Percentiles rank a stretch among this genome's conserved stretches.
These are phyloP conservation scores for Fusarium goolgardi DNA, from an alignment of 2,329 filamentous ascomycete genomes.

Conservation along the genomic window DNA sequence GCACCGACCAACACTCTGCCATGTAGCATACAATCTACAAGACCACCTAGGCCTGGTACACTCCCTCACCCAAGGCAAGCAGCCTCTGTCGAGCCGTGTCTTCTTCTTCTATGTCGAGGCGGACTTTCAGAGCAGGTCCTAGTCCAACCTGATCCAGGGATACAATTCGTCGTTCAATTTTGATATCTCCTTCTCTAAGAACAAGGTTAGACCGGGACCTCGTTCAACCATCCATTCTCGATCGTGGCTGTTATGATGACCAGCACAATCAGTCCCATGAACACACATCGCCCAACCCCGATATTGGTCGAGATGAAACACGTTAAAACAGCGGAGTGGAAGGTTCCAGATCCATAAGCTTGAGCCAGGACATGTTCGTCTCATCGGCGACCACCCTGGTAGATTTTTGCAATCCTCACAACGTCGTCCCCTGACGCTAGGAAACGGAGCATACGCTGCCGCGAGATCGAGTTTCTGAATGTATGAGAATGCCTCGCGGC, in stretches of 20 bases:
- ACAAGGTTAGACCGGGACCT: background rate
- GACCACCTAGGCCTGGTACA: conserved; percentile 1
- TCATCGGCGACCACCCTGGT: no score
- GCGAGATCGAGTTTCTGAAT: conserved; percentile 9
- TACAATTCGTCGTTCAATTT: background rate
- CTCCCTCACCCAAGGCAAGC: background rate
- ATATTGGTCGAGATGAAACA: background rate
- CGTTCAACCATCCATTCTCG: background rate
- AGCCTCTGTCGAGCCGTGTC: background rate
- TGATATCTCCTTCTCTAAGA: background rate
- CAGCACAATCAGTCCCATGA: background rate
- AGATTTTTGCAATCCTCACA: no score
- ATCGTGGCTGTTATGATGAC: background rate
- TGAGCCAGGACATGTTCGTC: background rate
- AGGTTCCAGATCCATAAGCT: conserved; percentile 14
- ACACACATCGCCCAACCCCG: background rate
- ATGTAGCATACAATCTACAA: conserved; percentile 13
- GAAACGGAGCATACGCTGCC: conserved; percentile 6
- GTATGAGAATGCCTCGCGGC: background rate
- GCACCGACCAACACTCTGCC: background rate
- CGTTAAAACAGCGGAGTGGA: conserved; percentile 10
- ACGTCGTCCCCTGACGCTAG: no score
- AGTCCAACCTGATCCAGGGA: conserved; percentile 3
- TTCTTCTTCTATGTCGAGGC: background rate
- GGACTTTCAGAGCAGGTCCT: background rate